Percentiles rank a stretch among this genome's conserved stretches.
Conservation (phyloP, 345 rosid genomes). For the Carallia pectinifolia region DNA sequence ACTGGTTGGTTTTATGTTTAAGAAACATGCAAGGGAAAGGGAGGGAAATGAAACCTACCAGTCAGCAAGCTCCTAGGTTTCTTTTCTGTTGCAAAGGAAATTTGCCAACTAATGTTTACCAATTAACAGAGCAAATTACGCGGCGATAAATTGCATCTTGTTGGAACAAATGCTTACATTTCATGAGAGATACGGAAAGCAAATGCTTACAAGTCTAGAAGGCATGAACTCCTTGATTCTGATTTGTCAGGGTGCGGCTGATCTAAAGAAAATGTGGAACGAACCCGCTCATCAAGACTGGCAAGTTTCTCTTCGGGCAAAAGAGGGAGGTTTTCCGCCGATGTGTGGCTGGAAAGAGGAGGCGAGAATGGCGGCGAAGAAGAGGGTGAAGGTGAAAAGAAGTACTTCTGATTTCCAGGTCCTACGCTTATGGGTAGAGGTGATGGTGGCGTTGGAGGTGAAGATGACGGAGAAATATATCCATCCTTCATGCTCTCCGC, state of each 20-base stretch:
- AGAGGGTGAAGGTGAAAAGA: constrained; percentile 39
- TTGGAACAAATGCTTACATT: too few relatives aligned
- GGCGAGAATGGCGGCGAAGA: constrained; percentile 54
- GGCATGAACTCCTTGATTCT: constrained; percentile 32
- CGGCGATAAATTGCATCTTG: too few relatives aligned
- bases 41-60: constrained; percentile 13
- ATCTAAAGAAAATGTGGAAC: constrained; percentile 43
- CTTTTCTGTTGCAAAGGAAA: too few relatives aligned
- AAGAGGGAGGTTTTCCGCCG: constrained; percentile 43
- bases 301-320: constrained; percentile 19
- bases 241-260: constrained; percentile 5
- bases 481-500: constrained; percentile 18
- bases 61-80: constrained; percentile 12
- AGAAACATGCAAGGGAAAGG: neutral
- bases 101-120: too few relatives aligned
- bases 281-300: constrained; percentile 12
- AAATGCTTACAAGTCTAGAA: constrained; percentile 46
- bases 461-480: constrained; percentile 30
- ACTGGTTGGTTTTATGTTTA: constrained; percentile 25
- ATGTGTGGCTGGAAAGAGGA: constrained; percentile 24
- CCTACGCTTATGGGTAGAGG: constrained; percentile 58
- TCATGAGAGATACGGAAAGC: neutral
- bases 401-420: constrained; percentile 43
- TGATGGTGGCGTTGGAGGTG: constrained; percentile 62
- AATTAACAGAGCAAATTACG: too few relatives aligned